Base-by-base conservation (phyloP, 768 basidiomycete genomes). In the Termitomyces sp. region DNA sequence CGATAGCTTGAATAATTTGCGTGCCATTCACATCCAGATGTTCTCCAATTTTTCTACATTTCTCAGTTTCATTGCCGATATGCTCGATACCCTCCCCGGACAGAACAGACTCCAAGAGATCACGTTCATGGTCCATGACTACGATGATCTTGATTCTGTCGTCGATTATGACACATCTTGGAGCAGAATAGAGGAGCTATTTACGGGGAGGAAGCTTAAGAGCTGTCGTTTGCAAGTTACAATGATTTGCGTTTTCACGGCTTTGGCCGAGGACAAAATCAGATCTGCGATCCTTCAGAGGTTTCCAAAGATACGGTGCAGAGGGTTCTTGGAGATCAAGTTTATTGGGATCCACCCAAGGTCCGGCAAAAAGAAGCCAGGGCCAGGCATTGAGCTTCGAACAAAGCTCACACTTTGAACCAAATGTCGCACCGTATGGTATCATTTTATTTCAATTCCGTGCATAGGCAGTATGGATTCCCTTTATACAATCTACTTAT, bases 21-120 rank as follows among this genome's bases (percentile, higher is more conserved):
- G 56, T 30, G 5, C 28, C 15, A 38, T 57, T 22, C 30, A 38
- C 24, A 19, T 57, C 38, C 37, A 24, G 15, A 6, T 14, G 24
- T 10, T n/a, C n/a, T n/a, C n/a, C n/a, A n/a, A n/a, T n/a, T n/a
- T n/a, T n/a, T n/a, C n/a, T n/a, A n/a, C n/a, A n/a, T 12, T 19
- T n/a, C n/a, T 37, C 5, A 28, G 28, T 17, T 49, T 30, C n/a
- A n/a, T n/a, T 17, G 56, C 26, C 5, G 2, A 8, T 28, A 46
- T 43, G 46, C 41, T 57, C 22, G 51, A 57, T 10, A 53, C 34
- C 9, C 32, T 57, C 2, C n/a, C n/a, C n/a, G 28, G 47, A 47
- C 45, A 17, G 30, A 57, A 53, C 24, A 46, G 19, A 26, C 43
- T 57, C 41, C 26, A 44, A 45, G 26, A 30, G 5, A 45, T 57